Percentiles rank a stretch among this genome's conserved stretches.
phyloP scores from a whole-genome alignment of 176 grass and related monocot genomes.

The Hordeum vulgare region DNA sequence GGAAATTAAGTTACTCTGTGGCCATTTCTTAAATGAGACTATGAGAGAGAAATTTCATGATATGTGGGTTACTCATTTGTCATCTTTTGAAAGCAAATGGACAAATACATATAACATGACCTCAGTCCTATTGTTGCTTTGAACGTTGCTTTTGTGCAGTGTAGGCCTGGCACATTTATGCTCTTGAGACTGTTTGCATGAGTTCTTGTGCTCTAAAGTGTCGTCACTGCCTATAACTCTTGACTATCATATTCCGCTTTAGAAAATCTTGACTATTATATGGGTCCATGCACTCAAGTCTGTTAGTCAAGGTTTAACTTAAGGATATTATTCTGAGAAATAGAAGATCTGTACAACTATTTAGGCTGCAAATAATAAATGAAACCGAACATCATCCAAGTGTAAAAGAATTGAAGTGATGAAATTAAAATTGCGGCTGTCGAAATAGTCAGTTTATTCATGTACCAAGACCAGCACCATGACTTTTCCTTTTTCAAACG shows the following conservation, averaged over 20 bases:
- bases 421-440: slow-evolving; percentile 2
- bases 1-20: not conserved
- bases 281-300: not conserved
- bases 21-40: not conserved
- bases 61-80: not conserved
- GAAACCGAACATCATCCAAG: not conserved
- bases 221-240: not conserved
- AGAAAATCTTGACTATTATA: not conserved
- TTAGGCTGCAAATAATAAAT: not conserved
- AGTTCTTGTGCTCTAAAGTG: slow-evolving; percentile 3
- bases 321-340: slow-evolving; percentile 2
- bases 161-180: not conserved
- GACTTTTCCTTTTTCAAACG: not conserved
- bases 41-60: not conserved
- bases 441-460: not conserved
- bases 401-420: slow-evolving; percentile 13
- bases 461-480: not conserved
- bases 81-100: not conserved
- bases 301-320: not conserved
- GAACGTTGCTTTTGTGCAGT: not conserved
- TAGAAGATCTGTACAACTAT: not conserved
- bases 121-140: not conserved
- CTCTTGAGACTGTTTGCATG: not conserved
- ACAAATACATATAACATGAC: not conserved
- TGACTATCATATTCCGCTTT: not conserved